A percentile compares a stretch with the other conserved stretches of the same genome.
Conservation (phyloP, 2,329 filamentous ascomycete species). For the Furcasterigmium sp. region DNA sequence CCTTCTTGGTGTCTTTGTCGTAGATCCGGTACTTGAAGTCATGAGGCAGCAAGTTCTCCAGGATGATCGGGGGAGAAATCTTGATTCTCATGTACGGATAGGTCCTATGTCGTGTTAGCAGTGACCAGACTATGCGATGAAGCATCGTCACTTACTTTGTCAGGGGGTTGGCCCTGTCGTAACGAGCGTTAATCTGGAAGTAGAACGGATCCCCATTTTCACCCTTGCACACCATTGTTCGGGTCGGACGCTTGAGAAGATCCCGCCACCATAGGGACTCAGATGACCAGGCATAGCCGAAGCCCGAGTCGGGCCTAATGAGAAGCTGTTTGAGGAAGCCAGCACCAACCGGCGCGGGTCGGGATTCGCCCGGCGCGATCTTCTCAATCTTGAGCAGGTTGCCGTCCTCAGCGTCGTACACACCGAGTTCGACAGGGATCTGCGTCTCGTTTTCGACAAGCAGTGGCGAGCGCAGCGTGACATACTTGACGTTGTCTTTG, state of each 20-base stretch:
- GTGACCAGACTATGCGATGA: not conserved
- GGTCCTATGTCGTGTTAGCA: constrained; percentile 43
- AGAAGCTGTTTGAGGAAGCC: constrained; percentile 85
- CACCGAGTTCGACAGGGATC: constrained; percentile 88
- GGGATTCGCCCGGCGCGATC: constrained; percentile 83
- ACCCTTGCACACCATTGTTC: constrained; percentile 82
- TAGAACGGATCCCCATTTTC: constrained; percentile 90
- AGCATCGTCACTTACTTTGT: constrained; percentile 50
- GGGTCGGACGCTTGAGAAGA: constrained; percentile 75
- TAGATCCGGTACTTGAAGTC: constrained; percentile 99
- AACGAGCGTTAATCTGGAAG: constrained; percentile 89
- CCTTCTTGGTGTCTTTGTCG: constrained; percentile 96
- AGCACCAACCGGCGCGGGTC: constrained; percentile 87
- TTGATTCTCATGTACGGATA: constrained; percentile 96
- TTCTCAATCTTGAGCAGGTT: constrained; percentile 97
- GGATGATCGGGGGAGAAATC: constrained; percentile 84
- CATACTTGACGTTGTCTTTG: constrained; percentile 95
- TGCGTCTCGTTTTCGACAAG: constrained; percentile 95
- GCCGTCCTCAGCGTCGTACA: constrained; percentile 82
- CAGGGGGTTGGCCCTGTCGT: constrained; percentile 77
- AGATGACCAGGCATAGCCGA: constrained; percentile 92
- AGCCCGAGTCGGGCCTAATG: constrained; percentile 87
- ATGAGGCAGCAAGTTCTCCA: constrained; percentile 92
- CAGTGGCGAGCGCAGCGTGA: constrained; percentile 88
- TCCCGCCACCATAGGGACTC: constrained; percentile 93